Evolutionary conservation across 2,329 filamentous ascomycete genomes (phyloP).

Genomic region (Zarea fungicola): DNA sequence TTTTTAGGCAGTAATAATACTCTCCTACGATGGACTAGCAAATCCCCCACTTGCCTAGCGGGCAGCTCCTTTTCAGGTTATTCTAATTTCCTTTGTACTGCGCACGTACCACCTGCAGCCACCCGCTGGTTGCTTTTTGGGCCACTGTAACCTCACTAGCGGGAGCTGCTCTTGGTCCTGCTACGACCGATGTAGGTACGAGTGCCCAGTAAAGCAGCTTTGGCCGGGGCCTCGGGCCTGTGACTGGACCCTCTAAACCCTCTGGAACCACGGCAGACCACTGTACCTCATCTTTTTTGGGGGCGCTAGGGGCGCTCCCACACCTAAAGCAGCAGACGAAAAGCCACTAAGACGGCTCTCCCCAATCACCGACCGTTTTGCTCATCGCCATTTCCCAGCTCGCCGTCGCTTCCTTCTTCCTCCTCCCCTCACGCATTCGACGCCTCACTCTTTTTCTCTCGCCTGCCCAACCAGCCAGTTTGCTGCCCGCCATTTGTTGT

Average conservation of each 20-base stretch:
- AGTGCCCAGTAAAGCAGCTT: too few species aligned
- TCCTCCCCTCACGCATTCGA: constrained; percentile 6
- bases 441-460: constrained; percentile 1
- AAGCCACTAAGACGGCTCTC: not conserved
- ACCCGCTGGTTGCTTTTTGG: too few species aligned
- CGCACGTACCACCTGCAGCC: constrained; percentile 4
- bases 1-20: too few species aligned
- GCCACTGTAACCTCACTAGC: too few species aligned
- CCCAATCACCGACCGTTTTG: constrained; percentile 12
- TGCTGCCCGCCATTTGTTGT: constrained; percentile 5
- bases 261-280: too few species aligned
- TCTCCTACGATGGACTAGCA: too few species aligned
- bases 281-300: not conserved
- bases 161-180: too few species aligned
- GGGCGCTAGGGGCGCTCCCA: not conserved
- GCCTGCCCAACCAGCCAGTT: not conserved
- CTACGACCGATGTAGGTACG: too few species aligned
- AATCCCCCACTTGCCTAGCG: not conserved
- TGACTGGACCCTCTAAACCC: too few species aligned
- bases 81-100: constrained; percentile 5
- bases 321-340: not conserved
- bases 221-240: too few species aligned
- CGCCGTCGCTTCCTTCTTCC: constrained; percentile 8
- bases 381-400: constrained; percentile 14
- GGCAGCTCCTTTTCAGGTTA: not conserved